Conservation (phyloP, 2,329 filamentous ascomycete species). For the Scedosporium aurantiacum region DNA sequence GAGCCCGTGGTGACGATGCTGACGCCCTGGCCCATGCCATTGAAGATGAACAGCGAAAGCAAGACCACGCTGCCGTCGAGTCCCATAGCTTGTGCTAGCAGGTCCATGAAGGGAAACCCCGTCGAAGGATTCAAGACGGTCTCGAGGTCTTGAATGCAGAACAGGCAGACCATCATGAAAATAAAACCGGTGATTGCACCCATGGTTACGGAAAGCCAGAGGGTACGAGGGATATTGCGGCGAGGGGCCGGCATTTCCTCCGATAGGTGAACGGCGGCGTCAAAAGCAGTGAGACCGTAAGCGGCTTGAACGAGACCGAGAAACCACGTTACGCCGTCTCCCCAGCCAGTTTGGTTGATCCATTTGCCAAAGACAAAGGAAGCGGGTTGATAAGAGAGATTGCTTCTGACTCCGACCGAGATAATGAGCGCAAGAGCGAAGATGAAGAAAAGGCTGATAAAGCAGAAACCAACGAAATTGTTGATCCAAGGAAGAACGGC, state of each 20-base stretch:
- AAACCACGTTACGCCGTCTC: slow-evolving; percentile 45
- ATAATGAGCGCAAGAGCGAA: slow-evolving; percentile 40
- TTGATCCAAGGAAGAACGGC: slow-evolving; percentile 32
- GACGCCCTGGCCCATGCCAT: slow-evolving; percentile 41
- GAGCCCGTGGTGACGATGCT: slow-evolving; percentile 40
- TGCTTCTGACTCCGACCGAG: slow-evolving; percentile 28
- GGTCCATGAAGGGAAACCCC: no score
- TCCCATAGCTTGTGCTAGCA: no score
- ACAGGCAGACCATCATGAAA: no score
- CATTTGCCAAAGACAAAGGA: no score
- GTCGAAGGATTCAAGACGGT: no score
- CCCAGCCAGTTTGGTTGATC: slow-evolving; percentile 26
- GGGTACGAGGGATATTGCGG: slow-evolving; percentile 37
- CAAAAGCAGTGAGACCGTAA: slow-evolving; percentile 45
- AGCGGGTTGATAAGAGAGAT: no score
- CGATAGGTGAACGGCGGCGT: slow-evolving; percentile 47
- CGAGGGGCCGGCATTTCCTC: slow-evolving; percentile 44
- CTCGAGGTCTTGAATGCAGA: no score
- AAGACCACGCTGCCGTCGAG: slow-evolving; percentile 28
- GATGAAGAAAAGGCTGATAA: slow-evolving; percentile 39
- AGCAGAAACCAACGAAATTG: slow-evolving; percentile 43
- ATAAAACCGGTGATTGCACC: slow-evolving; percentile 31
- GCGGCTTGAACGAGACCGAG: slow-evolving; percentile 45
- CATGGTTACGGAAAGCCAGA: slow-evolving; percentile 39
- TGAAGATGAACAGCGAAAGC: slow-evolving; percentile 42